These are phyloP conservation scores for Solanum chaucha DNA, from an alignment of 257 asterid species.

Conservation along the genomic window DNA sequence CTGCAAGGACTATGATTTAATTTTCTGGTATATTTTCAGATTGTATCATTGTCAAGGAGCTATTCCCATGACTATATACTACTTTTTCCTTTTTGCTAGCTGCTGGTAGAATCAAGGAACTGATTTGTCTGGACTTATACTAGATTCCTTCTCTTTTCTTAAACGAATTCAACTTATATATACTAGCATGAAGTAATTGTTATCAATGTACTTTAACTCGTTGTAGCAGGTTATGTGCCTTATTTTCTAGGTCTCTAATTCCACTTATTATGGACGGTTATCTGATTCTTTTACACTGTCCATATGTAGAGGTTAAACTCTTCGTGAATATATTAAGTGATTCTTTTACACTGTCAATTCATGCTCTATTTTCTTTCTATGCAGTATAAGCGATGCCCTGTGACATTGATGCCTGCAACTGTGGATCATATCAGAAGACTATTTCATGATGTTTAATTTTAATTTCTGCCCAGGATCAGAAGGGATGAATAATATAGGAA, in stretches of 20 bases:
- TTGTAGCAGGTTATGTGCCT: background rate
- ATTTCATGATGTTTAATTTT: constrained; percentile 75
- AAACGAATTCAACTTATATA: background rate
- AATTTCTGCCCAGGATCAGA: background rate
- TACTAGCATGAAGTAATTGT: background rate
- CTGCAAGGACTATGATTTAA: background rate
- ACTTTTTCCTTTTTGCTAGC: background rate
- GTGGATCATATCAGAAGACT: constrained; percentile 93
- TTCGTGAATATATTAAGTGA: background rate
- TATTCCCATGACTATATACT: background rate
- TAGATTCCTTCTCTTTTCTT: background rate
- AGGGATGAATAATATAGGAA: background rate
- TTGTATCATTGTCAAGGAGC: background rate
- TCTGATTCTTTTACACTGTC: background rate
- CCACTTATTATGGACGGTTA: background rate
- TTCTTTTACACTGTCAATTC: background rate
- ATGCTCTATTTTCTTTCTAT: background rate
- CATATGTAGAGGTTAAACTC: background rate
- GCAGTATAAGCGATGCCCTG: constrained; percentile 96
- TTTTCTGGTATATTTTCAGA: background rate
- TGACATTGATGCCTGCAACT: constrained; percentile 71
- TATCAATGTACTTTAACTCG: background rate
- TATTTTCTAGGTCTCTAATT: background rate
- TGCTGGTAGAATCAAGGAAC: background rate
- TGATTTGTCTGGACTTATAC: background rate